These are phyloP conservation scores for Benincasa hispida DNA, from an alignment of 306 rosid genomes.

Conservation along the genomic window DNA sequence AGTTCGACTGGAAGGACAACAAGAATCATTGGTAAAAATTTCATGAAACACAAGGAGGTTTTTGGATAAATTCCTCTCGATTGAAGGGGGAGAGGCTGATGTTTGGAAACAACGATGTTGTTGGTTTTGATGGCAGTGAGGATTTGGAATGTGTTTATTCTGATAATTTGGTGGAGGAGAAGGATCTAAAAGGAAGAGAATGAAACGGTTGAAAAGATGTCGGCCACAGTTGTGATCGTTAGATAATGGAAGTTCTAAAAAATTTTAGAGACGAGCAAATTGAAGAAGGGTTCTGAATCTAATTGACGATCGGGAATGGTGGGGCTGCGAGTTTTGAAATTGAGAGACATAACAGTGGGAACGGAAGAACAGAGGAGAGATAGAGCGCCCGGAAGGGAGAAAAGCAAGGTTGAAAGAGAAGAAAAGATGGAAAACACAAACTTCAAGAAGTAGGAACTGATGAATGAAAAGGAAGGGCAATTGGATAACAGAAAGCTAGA, in stretches of 20 bases:
- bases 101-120: slow-evolving; percentile 7
- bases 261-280: slow-evolving; percentile 15
- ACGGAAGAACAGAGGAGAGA: slow-evolving; percentile 71
- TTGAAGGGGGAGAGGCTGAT: slow-evolving; percentile 23
- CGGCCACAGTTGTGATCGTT: not conserved
- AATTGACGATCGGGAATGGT: slow-evolving; percentile 27
- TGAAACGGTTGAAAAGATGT: not conserved
- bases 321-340: slow-evolving; percentile 32
- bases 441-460: slow-evolving; percentile 25
- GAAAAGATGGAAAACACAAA: slow-evolving; percentile 34
- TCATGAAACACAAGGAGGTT: no score
- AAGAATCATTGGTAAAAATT: no score
- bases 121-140: slow-evolving; percentile 22
- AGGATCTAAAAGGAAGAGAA: no score
- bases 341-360: slow-evolving; percentile 50
- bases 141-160: slow-evolving; percentile 46
- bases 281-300: slow-evolving; percentile 24
- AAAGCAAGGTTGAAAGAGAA: slow-evolving; percentile 26
- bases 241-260: slow-evolving; percentile 1
- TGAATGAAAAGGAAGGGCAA: slow-evolving; percentile 33
- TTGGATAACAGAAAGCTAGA: slow-evolving; percentile 38
- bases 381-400: slow-evolving; percentile 45
- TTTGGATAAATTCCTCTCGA: slow-evolving; percentile 69
- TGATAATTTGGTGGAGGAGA: slow-evolving; percentile 25
- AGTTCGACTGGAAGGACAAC: no score